Percentiles rank a stretch among this genome's conserved stretches.
phyloP scores from a whole-genome alignment of 495 filamentous ascomycete species.

The Penicillium canescens region DNA sequence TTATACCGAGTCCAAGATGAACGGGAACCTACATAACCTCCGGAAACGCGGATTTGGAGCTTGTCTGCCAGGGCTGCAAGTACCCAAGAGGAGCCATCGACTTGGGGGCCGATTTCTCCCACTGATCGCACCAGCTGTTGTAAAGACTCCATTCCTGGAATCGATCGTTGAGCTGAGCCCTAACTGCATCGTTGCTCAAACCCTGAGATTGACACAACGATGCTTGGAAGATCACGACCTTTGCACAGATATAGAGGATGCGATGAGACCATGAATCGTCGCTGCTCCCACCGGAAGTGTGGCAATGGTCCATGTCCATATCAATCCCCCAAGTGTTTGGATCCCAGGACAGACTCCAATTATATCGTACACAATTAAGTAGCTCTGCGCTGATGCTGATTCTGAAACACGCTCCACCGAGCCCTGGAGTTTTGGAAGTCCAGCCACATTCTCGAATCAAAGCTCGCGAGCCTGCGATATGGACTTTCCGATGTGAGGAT shows the following conservation, averaged over 20 bases:
- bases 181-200: conserved; percentile 39
- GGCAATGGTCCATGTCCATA: conserved; percentile 65
- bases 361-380: conserved; percentile 80
- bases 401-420: conserved; percentile 94
- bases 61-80: conserved; percentile 66
- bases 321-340: conserved; percentile 91
- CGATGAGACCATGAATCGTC: conserved; percentile 92
- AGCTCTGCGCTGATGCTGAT: conserved; percentile 89
- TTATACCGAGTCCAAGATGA: neutral
- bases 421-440: conserved; percentile 75
- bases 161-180: conserved; percentile 60
- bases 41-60: conserved; percentile 74
- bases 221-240: conserved; percentile 80
- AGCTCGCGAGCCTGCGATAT: conserved; percentile 83
- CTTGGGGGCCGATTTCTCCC: conserved; percentile 73
- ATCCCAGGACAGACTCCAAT: conserved; percentile 87
- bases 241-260: conserved; percentile 88
- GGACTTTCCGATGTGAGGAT: conserved; percentile 75
- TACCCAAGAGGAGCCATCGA: conserved; percentile 88
- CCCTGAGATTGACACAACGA: conserved; percentile 62
- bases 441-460: conserved; percentile 90
- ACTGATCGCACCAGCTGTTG: conserved; percentile 73
- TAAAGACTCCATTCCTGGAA: conserved; percentile 77
- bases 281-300: conserved; percentile 39
- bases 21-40: conserved; percentile 71